A percentile compares a stretch with the other conserved stretches of the same genome.
These are phyloP conservation scores for Lactarius pseudohatsudake DNA, from an alignment of 768 basidiomycete genomes.

Conservation along the genomic window DNA sequence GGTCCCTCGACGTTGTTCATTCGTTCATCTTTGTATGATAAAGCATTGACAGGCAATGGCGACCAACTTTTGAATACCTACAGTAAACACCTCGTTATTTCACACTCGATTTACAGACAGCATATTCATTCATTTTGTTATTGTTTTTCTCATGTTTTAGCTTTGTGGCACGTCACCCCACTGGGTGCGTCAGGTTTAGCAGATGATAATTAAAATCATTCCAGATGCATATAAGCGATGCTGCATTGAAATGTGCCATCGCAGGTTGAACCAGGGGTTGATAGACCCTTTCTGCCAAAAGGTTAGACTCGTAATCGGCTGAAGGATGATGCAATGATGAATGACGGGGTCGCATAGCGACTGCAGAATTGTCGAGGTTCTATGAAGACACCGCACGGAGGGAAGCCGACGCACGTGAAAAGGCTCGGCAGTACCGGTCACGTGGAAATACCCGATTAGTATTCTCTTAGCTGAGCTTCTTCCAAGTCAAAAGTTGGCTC, in stretches of 20 bases:
- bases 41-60: background rate
- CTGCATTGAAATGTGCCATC: too few species aligned
- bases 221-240: background rate
- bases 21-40: conserved; percentile 21
- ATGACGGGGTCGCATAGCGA: too few species aligned
- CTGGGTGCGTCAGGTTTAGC: background rate
- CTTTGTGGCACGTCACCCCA: background rate
- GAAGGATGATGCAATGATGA: too few species aligned
- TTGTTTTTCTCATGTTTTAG: background rate
- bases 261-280: too few species aligned
- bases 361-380: too few species aligned
- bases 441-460: background rate
- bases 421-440: background rate
- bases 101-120: conserved; percentile 22
- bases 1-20: background rate
- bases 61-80: conserved; percentile 8
- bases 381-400: too few species aligned
- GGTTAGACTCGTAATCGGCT: too few species aligned
- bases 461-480: background rate
- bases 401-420: background rate
- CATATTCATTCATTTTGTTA: background rate
- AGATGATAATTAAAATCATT: background rate
- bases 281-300: too few species aligned
- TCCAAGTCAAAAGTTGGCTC: background rate
- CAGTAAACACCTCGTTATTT: conserved; percentile 10